Base-by-base conservation (phyloP, 805 yeast species). In the Ogataea methylovora region DNA sequence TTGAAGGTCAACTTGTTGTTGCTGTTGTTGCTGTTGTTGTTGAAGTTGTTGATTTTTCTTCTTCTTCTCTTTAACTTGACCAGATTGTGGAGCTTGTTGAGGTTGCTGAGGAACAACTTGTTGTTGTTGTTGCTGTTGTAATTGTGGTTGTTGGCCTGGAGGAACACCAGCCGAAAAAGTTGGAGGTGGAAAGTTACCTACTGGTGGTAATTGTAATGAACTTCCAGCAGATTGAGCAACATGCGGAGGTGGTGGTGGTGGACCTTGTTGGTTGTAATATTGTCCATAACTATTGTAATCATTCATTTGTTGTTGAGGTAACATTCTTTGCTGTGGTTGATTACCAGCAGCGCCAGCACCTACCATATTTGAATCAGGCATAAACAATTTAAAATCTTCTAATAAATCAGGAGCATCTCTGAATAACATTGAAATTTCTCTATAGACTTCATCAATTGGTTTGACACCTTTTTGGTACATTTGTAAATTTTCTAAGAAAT, bases 381-480 rank as follows among this genome's bases (percentile, higher is more conserved):
- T 69, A 56, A 92, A 92, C 56, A 87, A 88, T 56, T 88, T 87
- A 61, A 92, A 92, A 54, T 94, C 98, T 45, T 87, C 95, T 42
- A 92, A 64, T 39, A 92, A 68, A 51, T 92, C 99, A 1, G 97
- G 97, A 10, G 96, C 95, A 48, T 85, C 84, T 39, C 84, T 80
- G 62, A 92, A 92, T 34, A 92, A 66, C 6, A 77, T 69, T 1
- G 96, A 83, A 3, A 92, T 96, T 54, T 92, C 97, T 36, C 85
- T 82, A 51, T 92, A 92, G 10, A 92, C 98, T 52, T 92, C 97
- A 33, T 85, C 80, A 34, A 92, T 92, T 31, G 96, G 95, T 52
- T 86, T 83, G 53, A 87, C 94, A 52, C 90, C 98, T 43, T 94
- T 77, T 63, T 92, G 98, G 55, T 90, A 92, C 30, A 97, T 90